A percentile compares a stretch with the other conserved stretches of the same genome.
These are phyloP conservation scores for Metschnikowia koreensis DNA, from an alignment of 805 yeast genomes.

Conservation along the genomic window DNA sequence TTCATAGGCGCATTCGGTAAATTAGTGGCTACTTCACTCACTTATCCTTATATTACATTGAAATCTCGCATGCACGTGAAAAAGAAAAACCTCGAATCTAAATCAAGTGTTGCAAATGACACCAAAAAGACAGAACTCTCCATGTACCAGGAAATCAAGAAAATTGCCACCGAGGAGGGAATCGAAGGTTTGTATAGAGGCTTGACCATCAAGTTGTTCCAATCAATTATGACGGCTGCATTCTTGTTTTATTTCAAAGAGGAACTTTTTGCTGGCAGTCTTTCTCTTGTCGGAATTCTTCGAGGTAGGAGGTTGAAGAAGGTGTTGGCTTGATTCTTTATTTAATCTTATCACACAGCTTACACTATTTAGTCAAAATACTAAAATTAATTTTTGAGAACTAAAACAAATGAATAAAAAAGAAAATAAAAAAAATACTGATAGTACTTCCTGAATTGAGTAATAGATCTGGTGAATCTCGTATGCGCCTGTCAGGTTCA, in stretches of 20 bases:
- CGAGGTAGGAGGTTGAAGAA: conserved; percentile 11
- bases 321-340: not conserved
- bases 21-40: conserved; percentile 79
- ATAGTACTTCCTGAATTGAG: not conserved
- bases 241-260: conserved; percentile 89
- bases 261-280: conserved; percentile 64
- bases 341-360: too few relatives aligned
- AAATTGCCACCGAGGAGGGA: conserved; percentile 70
- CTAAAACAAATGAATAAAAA: too few relatives aligned
- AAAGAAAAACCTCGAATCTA: conserved; percentile 31
- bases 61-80: conserved; percentile 83
- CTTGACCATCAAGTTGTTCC: conserved; percentile 71
- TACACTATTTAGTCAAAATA: too few relatives aligned
- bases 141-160: conserved; percentile 50
- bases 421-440: not conserved
- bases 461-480: not conserved
- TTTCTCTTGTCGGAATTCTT: conserved; percentile 47
- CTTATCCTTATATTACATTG: conserved; percentile 89
- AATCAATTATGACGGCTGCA: conserved; percentile 85
- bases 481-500: not conserved
- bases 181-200: conserved; percentile 78
- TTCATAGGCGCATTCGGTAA: conserved; percentile 87
- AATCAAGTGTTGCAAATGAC: conserved; percentile 10
- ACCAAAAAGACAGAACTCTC: conserved; percentile 28
- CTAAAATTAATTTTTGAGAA: too few relatives aligned